A percentile compares a stretch with the other conserved stretches of the same genome.
Evolutionary conservation across 1,284 basidiomycete genomes (phyloP).

Genomic region (Blastosporella zonata): DNA sequence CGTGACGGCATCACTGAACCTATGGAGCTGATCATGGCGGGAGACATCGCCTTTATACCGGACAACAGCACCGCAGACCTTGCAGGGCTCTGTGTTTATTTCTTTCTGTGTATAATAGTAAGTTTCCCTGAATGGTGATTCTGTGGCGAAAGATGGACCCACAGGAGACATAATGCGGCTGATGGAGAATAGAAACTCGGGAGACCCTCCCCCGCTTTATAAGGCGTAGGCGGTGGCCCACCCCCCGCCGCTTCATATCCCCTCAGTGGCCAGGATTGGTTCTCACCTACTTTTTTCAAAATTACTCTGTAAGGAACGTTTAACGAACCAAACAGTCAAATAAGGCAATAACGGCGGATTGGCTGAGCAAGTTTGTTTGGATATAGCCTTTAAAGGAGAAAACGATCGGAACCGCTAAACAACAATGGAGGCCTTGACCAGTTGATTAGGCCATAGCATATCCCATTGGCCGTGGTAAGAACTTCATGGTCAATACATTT

Average conservation of each 20-base stretch:
- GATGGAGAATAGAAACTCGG: constrained; percentile 1
- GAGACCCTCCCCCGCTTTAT: too few species aligned
- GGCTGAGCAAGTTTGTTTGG: constrained; percentile 9
- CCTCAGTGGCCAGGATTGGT: constrained; percentile 16
- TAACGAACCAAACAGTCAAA: constrained; percentile 12
- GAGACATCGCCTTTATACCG: constrained; percentile 19
- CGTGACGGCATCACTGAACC: constrained; percentile 9
- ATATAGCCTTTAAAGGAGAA: constrained; percentile 16
- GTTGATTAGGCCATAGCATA: too few species aligned
- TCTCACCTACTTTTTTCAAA: constrained; percentile 15
- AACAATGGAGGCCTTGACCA: too few species aligned
- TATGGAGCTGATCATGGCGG: constrained; percentile 18
- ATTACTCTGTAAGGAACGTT: constrained; percentile 13
- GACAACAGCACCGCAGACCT: constrained; percentile 16
- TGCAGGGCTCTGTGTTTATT: constrained; percentile 20
- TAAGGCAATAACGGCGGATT: constrained; percentile 20
- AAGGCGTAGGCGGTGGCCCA: too few species aligned
- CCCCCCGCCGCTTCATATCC: too few species aligned
- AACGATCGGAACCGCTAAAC: neutral
- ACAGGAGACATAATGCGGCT: constrained; percentile 13
- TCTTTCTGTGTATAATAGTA: constrained; percentile 9
- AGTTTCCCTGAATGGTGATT: neutral
- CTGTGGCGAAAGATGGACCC: constrained; percentile 1
- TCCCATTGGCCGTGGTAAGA: too few species aligned
- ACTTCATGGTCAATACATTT: too few species aligned